Percentiles rank a stretch among this genome's conserved stretches.
Evolutionary conservation across 2,329 filamentous ascomycete genomes (phyloP).

Genomic region (Plenodomus lindquistii): DNA sequence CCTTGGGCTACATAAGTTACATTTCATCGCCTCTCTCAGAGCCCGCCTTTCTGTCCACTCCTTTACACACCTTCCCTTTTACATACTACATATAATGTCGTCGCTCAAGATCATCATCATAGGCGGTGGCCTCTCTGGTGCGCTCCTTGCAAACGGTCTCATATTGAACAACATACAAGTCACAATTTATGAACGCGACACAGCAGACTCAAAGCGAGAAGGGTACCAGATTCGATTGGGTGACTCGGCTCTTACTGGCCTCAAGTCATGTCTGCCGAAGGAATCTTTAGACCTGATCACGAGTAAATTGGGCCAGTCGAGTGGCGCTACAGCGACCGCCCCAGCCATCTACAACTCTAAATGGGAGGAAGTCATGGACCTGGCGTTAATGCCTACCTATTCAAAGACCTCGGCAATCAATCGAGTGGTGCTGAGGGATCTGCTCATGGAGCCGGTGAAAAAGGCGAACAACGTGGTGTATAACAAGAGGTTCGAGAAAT

Average conservation of each 20-base stretch:
- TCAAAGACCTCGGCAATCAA: constrained; percentile 1
- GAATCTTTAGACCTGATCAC: background rate
- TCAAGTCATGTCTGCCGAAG: background rate
- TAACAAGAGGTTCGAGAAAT: background rate
- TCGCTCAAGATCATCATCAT: constrained; percentile 6
- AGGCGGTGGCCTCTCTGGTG: constrained; percentile 4
- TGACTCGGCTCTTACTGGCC: too few species aligned
- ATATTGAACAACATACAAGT: constrained; percentile 2
- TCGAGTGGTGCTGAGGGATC: background rate
- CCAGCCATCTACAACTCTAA: constrained; percentile 1
- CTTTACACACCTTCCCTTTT: too few species aligned
- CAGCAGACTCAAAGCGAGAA: constrained; percentile 1
- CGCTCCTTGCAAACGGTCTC: constrained; percentile 6
- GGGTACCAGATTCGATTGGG: constrained; percentile 9
- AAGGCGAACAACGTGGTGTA: background rate
- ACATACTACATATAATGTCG: too few species aligned
- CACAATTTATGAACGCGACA: constrained; percentile 4
- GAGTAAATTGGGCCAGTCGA: constrained; percentile 1
- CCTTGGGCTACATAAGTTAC: too few species aligned
- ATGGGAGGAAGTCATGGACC: constrained; percentile 1
- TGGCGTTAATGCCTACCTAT: background rate
- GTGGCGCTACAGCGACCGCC: constrained; percentile 1
- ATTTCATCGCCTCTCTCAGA: too few species aligned
- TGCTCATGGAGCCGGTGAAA: background rate
- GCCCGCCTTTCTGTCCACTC: too few species aligned